phyloP scores from a whole-genome alignment of 768 basidiomycete genomes.

The Boletus sp. region DNA sequence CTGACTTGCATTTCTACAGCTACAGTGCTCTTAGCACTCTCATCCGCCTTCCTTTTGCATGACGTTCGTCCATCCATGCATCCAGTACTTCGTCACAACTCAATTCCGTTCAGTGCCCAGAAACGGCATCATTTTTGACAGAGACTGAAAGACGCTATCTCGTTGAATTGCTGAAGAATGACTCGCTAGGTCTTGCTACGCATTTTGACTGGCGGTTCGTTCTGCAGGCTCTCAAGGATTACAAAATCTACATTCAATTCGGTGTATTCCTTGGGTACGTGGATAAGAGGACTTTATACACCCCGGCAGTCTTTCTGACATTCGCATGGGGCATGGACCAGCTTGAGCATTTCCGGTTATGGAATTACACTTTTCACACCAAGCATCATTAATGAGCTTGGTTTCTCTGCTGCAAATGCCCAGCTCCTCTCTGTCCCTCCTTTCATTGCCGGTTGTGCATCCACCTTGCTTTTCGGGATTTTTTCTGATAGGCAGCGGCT shows the following conservation, averaged over 20 bases:
- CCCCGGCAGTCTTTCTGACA: not conserved
- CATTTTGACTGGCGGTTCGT: conserved; percentile 43
- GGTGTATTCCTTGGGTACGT: conserved; percentile 38
- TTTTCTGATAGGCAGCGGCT: conserved; percentile 40
- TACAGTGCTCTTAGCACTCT: conserved; percentile 13
- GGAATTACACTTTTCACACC: not conserved
- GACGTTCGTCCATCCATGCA: conserved; percentile 37
- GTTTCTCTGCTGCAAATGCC: conserved; percentile 47
- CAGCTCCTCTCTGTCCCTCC: conserved; percentile 48
- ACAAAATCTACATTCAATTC: conserved; percentile 33
- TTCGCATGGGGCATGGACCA: not conserved
- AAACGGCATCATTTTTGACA: conserved; percentile 13
- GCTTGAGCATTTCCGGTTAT: not conserved
- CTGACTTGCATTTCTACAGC: conserved; percentile 1
- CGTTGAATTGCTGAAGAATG: conserved; percentile 38
- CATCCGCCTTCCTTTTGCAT: conserved; percentile 45
- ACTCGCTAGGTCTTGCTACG: conserved; percentile 40
- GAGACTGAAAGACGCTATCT: conserved; percentile 37
- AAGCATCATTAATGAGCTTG: conserved; percentile 37
- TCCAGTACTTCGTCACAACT: not conserved
- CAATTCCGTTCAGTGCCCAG: conserved; percentile 4
- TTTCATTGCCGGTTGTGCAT: conserved; percentile 40
- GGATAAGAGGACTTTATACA: not conserved
- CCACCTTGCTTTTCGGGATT: conserved; percentile 37
- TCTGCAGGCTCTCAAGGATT: conserved; percentile 45